Evolutionary conservation across 192 early-diverging fungal genomes (phyloP).

Genomic region (Podila horticola): DNA sequence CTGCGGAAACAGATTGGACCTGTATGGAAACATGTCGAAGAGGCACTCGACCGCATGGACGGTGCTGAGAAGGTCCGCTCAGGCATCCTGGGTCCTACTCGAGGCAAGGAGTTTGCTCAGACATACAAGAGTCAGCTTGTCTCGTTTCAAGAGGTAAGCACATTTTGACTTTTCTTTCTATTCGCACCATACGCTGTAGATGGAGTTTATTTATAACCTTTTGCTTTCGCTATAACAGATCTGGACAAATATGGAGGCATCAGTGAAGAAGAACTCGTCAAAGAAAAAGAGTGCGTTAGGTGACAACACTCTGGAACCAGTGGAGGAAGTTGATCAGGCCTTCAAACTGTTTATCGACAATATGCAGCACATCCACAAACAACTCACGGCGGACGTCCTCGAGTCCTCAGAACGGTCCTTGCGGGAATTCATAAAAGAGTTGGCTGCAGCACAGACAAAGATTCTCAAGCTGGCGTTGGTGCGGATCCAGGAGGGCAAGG

Average conservation of each 20-base stretch:
- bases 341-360: slow-evolving; percentile 46
- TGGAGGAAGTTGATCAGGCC: slow-evolving; percentile 35
- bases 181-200: background rate
- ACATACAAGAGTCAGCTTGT: slow-evolving; percentile 42
- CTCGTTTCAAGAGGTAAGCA: slow-evolving; percentile 45
- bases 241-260: slow-evolving; percentile 32
- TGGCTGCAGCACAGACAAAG: slow-evolving; percentile 48
- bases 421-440: slow-evolving; percentile 48
- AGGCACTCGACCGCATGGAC: slow-evolving; percentile 45
- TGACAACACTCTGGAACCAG: slow-evolving; percentile 18
- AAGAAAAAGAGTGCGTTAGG: slow-evolving; percentile 26
- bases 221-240: slow-evolving; percentile 7
- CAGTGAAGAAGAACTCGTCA: slow-evolving; percentile 28
- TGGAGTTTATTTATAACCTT: background rate
- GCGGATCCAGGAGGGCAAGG: slow-evolving; percentile 44
- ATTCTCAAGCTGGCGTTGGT: slow-evolving; percentile 48
- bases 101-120: slow-evolving; percentile 49
- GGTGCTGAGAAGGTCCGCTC: slow-evolving; percentile 49
- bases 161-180: background rate
- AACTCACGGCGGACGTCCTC: slow-evolving; percentile 36
- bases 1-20: slow-evolving; percentile 68
- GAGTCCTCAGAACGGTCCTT: slow-evolving; percentile 45
- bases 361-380: slow-evolving; percentile 37
- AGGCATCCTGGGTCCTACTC: slow-evolving; percentile 34
- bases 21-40: slow-evolving; percentile 70